Percentiles rank a stretch among this genome's conserved stretches.
These are phyloP conservation scores for Albatrellus sp. DNA, from an alignment of 1,284 basidiomycete genomes.

Conservation along the genomic window DNA sequence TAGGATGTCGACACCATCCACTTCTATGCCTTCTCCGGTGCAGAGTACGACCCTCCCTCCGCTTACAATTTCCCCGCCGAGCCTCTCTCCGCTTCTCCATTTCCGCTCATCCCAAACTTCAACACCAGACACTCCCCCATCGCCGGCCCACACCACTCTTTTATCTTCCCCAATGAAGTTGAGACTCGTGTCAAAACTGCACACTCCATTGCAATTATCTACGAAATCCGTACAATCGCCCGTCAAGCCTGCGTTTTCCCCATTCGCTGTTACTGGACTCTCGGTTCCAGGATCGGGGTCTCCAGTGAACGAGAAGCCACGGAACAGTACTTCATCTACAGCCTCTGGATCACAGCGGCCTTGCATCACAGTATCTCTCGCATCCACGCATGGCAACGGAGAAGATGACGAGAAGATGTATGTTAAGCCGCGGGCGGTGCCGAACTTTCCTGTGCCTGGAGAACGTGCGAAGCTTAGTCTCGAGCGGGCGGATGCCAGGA, in stretches of 20 bases:
- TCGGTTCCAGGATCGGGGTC: too few relatives aligned
- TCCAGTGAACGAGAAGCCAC: neutral
- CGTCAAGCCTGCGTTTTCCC: neutral
- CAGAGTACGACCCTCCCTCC: constrained; percentile 3
- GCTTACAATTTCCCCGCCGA: constrained; percentile 2
- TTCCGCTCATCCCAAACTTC: constrained; percentile 9
- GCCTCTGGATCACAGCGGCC: neutral
- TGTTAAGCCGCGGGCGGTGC: neutral
- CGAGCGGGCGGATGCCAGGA: too few relatives aligned
- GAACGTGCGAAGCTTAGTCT: too few relatives aligned
- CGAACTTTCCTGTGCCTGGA: neutral
- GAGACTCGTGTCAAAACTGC: too few relatives aligned
- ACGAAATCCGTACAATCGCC: neutral
- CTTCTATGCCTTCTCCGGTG: neutral
- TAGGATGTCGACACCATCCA: too few relatives aligned
- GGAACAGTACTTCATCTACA: neutral
- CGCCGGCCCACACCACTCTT: neutral
- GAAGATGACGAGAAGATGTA: constrained; percentile 1
- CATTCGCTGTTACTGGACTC: neutral
- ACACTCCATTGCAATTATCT: too few relatives aligned
- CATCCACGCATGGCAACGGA: neutral
- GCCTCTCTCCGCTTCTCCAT: constrained; percentile 4
- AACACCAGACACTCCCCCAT: constrained; percentile 1
- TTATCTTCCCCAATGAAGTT: too few relatives aligned
- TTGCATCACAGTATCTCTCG: neutral